These are phyloP conservation scores for Tritrichomonas foetus DNA, from an alignment of 208 protist genomes.

Conservation along the genomic window DNA sequence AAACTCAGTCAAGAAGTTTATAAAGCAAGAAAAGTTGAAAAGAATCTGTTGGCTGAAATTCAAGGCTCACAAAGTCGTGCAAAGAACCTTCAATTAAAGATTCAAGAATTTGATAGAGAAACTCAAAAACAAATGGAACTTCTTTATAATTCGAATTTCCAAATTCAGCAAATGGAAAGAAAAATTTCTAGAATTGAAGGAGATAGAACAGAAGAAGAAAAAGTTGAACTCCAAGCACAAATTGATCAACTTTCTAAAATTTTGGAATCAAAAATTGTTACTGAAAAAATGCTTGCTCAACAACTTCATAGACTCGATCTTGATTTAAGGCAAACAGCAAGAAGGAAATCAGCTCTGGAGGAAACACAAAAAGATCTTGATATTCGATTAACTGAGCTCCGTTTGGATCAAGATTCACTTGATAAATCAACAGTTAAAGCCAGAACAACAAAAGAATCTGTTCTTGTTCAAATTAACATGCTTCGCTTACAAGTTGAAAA, in stretches of 20 bases:
- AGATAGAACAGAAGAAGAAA: constrained; percentile 35
- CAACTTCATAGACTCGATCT: not conserved
- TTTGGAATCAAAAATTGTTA: not conserved
- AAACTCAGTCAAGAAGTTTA: constrained; percentile 26
- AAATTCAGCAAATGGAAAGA: constrained; percentile 39
- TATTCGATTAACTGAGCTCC: not conserved
- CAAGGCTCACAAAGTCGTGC: constrained; percentile 8
- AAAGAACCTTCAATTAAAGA: constrained; percentile 29
- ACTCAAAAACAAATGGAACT: constrained; percentile 37
- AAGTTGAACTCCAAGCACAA: not conserved
- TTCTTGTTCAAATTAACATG: constrained; percentile 39
- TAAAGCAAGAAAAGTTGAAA: not conserved
- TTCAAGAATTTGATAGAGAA: constrained; percentile 39
- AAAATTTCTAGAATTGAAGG: constrained; percentile 33
- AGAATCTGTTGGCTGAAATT: not conserved
- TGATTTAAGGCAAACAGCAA: not conserved
- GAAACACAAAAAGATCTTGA: not conserved
- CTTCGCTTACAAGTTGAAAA: constrained; percentile 21
- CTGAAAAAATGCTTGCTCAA: not conserved
- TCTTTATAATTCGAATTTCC: constrained; percentile 21
- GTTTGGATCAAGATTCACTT: not conserved
- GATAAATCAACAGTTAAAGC: constrained; percentile 12
- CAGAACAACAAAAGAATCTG: not conserved
- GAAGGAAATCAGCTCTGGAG: not conserved
- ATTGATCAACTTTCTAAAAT: constrained; percentile 13